phyloP scores from a whole-genome alignment of 305 asterid genomes.

The Fraxinus dipetala region DNA sequence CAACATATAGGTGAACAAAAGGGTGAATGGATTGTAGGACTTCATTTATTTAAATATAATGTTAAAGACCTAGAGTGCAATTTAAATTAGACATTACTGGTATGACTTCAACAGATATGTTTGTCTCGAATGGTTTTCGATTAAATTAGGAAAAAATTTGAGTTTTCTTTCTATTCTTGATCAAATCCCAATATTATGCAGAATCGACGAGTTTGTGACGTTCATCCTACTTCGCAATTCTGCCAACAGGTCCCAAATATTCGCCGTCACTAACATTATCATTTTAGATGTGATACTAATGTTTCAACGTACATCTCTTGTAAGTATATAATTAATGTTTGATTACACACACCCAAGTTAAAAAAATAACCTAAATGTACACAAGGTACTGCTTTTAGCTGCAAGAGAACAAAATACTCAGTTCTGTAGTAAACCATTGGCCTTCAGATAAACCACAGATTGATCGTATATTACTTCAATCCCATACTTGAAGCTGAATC shows the following conservation, averaged over 20 bases:
- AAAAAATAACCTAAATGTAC: too few species aligned
- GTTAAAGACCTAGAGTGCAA: not conserved
- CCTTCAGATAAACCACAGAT: not conserved
- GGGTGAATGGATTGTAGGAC: not conserved
- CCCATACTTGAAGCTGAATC: not conserved
- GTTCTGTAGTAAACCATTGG: not conserved
- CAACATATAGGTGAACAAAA: not conserved
- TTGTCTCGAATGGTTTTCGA: not conserved
- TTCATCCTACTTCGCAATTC: not conserved
- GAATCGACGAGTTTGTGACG: not conserved
- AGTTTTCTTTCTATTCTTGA: too few species aligned
- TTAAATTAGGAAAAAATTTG: too few species aligned
- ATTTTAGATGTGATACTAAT: not conserved
- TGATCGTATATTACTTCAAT: not conserved
- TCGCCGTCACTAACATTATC: not conserved
- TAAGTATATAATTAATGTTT: too few species aligned
- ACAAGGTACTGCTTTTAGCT: not conserved
- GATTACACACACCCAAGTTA: not conserved
- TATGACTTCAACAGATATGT: not conserved
- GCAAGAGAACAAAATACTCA: not conserved
- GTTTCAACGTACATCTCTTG: not conserved
- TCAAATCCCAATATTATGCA: not conserved
- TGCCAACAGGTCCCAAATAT: not conserved
- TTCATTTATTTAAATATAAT: not conserved
- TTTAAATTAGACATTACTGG: not conserved